Evolutionary conservation across 1,284 basidiomycete genomes (phyloP), one percentile per base, ranked within the genome.

Genomic region (Ganoderma sinense): DNA sequence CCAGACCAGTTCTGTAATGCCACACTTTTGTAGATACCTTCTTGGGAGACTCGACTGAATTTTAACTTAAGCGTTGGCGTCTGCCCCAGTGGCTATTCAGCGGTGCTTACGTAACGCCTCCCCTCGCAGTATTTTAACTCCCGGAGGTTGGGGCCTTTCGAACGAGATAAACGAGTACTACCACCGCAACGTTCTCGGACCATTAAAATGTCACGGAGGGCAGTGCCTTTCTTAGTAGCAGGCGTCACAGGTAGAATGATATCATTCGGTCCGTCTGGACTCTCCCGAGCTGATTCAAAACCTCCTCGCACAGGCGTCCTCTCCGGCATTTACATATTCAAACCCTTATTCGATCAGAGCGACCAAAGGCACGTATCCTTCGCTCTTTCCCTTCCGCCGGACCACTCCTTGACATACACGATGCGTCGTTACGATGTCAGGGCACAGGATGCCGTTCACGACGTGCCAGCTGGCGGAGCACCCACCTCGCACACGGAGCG

Each of bases 251-350:
- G 80, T 80, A 70, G 69, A 64, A 62, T 67, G 66, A 67, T 69
- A 43, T 29, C 59, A 60, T 45, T 65, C 59, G 23, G n/a, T 39
- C 20, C 10, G 29, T 7, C 20, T 31, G 29, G 18, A 4, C 29
- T n/a, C 36, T 40, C 39, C 39, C 33, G 23, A 60, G 39, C 39
- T 41, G n/a, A 60, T 41, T 23, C n/a, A n/a, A n/a, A 20, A 26
- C 13, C 58, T 13, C 13, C 23, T 60, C 40, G 66, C 64, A 41
- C 72, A 92, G 91, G 90, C 39, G 77, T 90, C 59, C 72, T 84
- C 31, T 91, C 90, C 16, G 91, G 91, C 18, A 75, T 91, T 43
- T 91, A 92, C 77, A 89, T 91, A 68, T 85, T 84, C 75, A 80
- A 81, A 68, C 83, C 83, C 14, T 64, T 83, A 43, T 71, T 84